These are phyloP conservation scores for Biscogniauxia sp. DNA, from an alignment of 2,329 filamentous ascomycete genomes.

Conservation along the genomic window DNA sequence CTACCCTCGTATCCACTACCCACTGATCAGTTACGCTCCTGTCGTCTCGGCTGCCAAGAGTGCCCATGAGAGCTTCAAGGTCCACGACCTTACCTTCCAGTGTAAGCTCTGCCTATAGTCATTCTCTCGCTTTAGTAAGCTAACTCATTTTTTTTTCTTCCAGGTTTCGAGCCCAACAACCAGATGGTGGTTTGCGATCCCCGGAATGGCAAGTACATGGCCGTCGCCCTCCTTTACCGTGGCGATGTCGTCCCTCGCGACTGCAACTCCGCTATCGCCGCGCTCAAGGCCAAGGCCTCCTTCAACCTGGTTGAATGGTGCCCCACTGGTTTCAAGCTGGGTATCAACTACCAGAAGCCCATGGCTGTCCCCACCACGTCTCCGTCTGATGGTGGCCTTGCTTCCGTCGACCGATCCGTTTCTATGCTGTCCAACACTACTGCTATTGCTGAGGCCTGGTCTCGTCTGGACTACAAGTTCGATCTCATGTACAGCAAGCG, in stretches of 20 bases:
- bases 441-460: constrained; percentile 72
- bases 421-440: constrained; percentile 76
- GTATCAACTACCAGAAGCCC: constrained; percentile 72
- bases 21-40: constrained; percentile 69
- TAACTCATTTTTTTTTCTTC: background rate
- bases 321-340: constrained; percentile 73
- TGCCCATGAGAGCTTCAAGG: constrained; percentile 84
- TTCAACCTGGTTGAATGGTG: constrained; percentile 77
- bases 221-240: constrained; percentile 69
- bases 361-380: constrained; percentile 53
- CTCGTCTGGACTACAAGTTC: constrained; percentile 71
- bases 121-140: constrained; percentile 10
- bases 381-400: constrained; percentile 56
- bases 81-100: constrained; percentile 72
- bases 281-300: constrained; percentile 67
- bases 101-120: constrained; percentile 47
- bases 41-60: constrained; percentile 73
- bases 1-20: constrained; percentile 73
- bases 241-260: constrained; percentile 70
- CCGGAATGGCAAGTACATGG: constrained; percentile 75
- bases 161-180: constrained; percentile 75
- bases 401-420: constrained; percentile 61
- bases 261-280: constrained; percentile 64
- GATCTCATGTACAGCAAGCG: constrained; percentile 78
- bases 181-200: constrained; percentile 76